Base-by-base conservation (phyloP, 2,329 filamentous ascomycete genomes). In the Clarireedia paspali region DNA sequence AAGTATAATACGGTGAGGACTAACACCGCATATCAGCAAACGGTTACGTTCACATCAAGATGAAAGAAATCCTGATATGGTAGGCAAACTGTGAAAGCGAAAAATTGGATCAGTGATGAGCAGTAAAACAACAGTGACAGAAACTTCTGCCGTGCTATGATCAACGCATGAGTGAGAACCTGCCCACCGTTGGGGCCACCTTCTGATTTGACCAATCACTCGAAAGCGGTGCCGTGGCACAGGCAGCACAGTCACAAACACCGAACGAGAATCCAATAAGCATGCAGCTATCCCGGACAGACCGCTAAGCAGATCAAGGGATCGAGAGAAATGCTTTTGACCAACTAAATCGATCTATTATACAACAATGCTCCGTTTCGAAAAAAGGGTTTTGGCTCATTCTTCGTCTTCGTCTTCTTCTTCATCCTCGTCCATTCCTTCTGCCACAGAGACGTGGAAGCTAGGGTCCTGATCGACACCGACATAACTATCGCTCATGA, bases 401-500 rank as follows among this genome's bases (percentile, higher is more conserved):
- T 63, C 62, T 50, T 55, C 53, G 47, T 55, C 47, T 52, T 66
- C 59, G 24, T 87, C 86, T 10, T 89, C 87, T 46, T 91, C 89
- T 47, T 89, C 87, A 70, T 96, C 91, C 67, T 96, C 89, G 56
- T 97, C 94, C 89, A 94, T 95, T 5, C 90, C 90, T 72, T 99
- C 94, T 1, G 86, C 89, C 27, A 88, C 94, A 53, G 81, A 85
- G 46, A 99, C 84, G 56, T 82, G 85, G 71, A 99, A 97, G 5
- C 84, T 83, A 54, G 91, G 89, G 68, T 95, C 95, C 74, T 99
- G 94, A 74, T 99, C 95, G 53, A 99, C 91, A 26, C 94, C 94
- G 38, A 96, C 82, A 71, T 99, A 99, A 71, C 89, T 92, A 74
- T 99, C 94, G 70, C 91, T 94, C 87, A 99, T 96, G 70, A 99